Evolutionary conservation across 2,329 filamentous ascomycete genomes (phyloP), one percentile per base, ranked within the genome.

Genomic region (Colletotrichum cuscutae): DNA sequence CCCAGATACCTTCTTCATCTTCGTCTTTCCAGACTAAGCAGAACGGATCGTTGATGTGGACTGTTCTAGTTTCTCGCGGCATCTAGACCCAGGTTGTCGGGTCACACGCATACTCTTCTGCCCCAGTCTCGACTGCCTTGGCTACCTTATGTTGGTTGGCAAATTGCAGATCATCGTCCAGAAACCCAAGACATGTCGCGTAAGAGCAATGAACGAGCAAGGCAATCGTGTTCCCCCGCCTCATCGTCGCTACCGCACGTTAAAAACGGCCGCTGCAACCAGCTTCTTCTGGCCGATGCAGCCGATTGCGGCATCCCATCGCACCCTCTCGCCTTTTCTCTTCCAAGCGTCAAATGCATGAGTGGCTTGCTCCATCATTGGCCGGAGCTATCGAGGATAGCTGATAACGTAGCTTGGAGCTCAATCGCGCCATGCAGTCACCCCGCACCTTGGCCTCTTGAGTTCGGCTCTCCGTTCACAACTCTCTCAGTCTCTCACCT

Each of bases 231-330:
- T 53, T 30, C 32, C 54, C 60, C 56, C 66, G 56, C 66, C 58
- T 53, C 60, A 73, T 70, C 66, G 66, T 35, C 60, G 52, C 56
- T 28, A n/a, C 32, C 66, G 66, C 60, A 60, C 42, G 65, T 65
- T 32, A 52, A 24, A 19, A 72, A 72, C 66, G 71, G 67, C 66
- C 46, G 22, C 35, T 56, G 53, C 56, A 37, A 49, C 42, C 32
- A 13, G 5, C 60, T 24, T 65, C 8, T 65, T 65, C 60, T 61
- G 71, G 66, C 19, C 65, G 35, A n/a, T 49, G 8, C 13, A 70
- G 46, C 61, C 46, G 71, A 61, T 65, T 70, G 71, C 66, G 56
- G 71, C 70, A 42, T 24, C 53, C 19, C 42, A 49, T 49, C 42
- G 42, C 42, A 9, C 19, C 7, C 42, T 49, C 42, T n/a, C n/a